Evolutionary conservation across 768 basidiomycete species (phyloP).

Genomic region (Macrolepiota dolichaula): DNA sequence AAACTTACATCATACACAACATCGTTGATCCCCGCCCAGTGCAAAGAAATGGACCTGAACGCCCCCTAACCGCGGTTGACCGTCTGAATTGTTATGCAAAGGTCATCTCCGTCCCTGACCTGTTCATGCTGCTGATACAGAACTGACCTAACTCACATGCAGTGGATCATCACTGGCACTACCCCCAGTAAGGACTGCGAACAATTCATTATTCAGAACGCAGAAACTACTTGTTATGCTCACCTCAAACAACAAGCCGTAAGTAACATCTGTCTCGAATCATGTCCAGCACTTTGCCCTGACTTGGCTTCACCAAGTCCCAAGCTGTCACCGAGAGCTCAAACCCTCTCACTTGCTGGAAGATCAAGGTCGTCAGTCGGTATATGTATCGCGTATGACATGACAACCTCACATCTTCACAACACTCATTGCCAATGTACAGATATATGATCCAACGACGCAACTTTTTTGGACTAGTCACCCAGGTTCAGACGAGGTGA

Average conservation of each 20-base stretch:
- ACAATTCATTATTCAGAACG: constrained; percentile 1
- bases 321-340: constrained; percentile 1
- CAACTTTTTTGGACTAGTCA: constrained; percentile 9
- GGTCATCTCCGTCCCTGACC: neutral
- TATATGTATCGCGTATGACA: constrained; percentile 4
- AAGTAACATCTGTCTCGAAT: neutral
- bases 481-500: constrained; percentile 1
- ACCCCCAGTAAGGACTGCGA: neutral
- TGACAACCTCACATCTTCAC: neutral
- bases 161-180: constrained; percentile 5
- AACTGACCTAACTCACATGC: neutral
- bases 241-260: neutral
- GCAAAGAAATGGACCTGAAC: constrained; percentile 6
- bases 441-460: constrained; percentile 5
- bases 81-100: neutral
- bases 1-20: constrained; percentile 9
- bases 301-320: neutral
- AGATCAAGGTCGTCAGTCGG: constrained; percentile 6
- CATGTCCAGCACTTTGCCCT: neutral
- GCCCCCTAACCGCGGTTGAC: constrained; percentile 1
- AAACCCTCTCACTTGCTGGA: constrained; percentile 6
- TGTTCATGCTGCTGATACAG: neutral
- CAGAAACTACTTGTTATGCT: neutral
- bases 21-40: constrained; percentile 9
- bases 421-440: neutral